phyloP scores from a whole-genome alignment of 345 rosid species.

The Citrus trifoliata region DNA sequence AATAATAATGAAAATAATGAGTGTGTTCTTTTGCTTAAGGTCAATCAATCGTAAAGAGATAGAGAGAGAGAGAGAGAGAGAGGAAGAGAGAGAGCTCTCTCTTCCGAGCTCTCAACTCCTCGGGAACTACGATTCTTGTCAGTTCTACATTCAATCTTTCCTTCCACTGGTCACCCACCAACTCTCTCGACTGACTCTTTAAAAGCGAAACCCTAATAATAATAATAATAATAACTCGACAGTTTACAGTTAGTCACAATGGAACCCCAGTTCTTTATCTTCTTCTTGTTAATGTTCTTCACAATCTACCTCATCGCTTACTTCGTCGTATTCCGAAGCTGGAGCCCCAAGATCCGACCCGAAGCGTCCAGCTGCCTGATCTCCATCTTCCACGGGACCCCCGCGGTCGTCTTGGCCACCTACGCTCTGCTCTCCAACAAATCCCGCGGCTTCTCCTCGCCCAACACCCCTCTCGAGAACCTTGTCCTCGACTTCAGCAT shows the following conservation, averaged over 20 bases:
- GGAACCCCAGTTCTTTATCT: conserved; percentile 40
- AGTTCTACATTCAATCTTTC: conserved; percentile 19
- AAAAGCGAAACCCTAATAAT: too few relatives aligned
- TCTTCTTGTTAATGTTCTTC: conserved; percentile 57
- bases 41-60: too few relatives aligned
- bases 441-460: conserved; percentile 44
- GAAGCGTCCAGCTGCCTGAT: conserved; percentile 80
- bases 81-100: neutral
- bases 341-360: conserved; percentile 61
- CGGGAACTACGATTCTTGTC: neutral
- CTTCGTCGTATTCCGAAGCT: conserved; percentile 60
- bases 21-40: too few relatives aligned
- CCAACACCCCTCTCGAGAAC: conserved; percentile 52
- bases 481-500: conserved; percentile 73
- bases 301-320: conserved; percentile 51
- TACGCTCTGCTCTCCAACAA: conserved; percentile 46
- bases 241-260: conserved; percentile 4
- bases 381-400: conserved; percentile 80
- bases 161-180: neutral
- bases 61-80: too few relatives aligned
- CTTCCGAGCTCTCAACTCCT: neutral
- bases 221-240: conserved; percentile 1
- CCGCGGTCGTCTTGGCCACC: conserved; percentile 68
- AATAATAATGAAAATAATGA: too few relatives aligned
- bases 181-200: too few relatives aligned